Evolutionary conservation across 2,329 filamentous ascomycete species (phyloP).

Genomic region (Curvularia sp.): DNA sequence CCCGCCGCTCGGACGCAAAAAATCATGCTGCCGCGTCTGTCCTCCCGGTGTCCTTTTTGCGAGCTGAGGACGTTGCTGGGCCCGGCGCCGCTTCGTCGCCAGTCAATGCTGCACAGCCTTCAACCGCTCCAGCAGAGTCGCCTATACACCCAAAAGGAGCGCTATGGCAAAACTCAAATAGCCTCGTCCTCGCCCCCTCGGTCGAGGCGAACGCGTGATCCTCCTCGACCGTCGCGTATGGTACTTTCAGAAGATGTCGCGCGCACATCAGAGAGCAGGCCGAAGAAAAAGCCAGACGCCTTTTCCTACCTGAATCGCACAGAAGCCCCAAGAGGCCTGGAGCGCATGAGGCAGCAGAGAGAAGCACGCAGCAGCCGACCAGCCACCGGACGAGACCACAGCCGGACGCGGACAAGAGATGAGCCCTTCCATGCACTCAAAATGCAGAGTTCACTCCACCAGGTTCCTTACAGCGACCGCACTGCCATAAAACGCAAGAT

Average conservation of each 20-base stretch:
- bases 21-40: conserved; percentile 38
- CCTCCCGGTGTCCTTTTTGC: conserved; percentile 54
- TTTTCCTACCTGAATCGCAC: conserved; percentile 47
- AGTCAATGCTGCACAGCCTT: not conserved
- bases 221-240: conserved; percentile 55
- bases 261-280: conserved; percentile 30
- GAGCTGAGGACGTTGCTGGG: conserved; percentile 44
- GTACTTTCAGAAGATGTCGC: conserved; percentile 54
- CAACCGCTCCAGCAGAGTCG: conserved; percentile 37
- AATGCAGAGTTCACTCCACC: conserved; percentile 84
- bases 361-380: conserved; percentile 16
- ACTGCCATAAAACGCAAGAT: conserved; percentile 67
- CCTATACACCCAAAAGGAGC: conserved; percentile 42
- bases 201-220: conserved; percentile 18
- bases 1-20: not conserved
- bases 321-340: conserved; percentile 34
- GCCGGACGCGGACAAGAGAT: conserved; percentile 46
- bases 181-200: conserved; percentile 6
- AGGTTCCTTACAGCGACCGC: conserved; percentile 76
- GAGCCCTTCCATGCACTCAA: conserved; percentile 81
- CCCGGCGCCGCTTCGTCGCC: not conserved
- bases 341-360: conserved; percentile 24
- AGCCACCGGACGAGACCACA: conserved; percentile 27
- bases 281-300: conserved; percentile 39
- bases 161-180: conserved; percentile 5